Conservation (phyloP, 177 flowering plant species). For the Vitis hybrid region DNA sequence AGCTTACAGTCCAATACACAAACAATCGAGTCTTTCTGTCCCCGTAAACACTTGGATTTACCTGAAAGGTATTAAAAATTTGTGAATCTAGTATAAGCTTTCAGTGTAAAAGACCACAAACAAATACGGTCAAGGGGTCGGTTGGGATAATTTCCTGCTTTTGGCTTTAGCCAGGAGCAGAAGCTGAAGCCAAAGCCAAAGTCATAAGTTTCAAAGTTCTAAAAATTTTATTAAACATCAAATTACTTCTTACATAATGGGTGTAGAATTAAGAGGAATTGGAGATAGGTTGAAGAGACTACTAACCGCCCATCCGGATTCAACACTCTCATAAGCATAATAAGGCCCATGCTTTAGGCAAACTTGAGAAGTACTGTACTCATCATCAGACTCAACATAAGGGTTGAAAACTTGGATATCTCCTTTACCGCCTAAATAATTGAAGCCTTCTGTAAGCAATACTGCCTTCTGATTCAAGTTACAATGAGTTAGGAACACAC, state of each 20-base stretch:
- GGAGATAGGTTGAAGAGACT: too few relatives aligned
- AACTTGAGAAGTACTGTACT: slow-evolving; percentile 44
- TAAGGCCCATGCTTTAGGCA: slow-evolving; percentile 40
- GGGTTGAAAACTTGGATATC: slow-evolving; percentile 56
- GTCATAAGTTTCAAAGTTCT: neutral
- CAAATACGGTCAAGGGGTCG: too few relatives aligned
- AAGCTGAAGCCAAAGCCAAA: too few relatives aligned
- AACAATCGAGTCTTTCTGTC: slow-evolving; percentile 51
- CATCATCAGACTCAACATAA: slow-evolving; percentile 45
- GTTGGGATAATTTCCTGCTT: too few relatives aligned
- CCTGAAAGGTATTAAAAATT: slow-evolving; percentile 29
- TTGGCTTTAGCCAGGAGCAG: too few relatives aligned
- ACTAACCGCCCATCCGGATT: slow-evolving; percentile 65
- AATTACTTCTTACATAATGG: too few relatives aligned
- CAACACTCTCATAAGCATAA: slow-evolving; percentile 33
- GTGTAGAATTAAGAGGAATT: neutral
- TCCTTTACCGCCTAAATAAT: slow-evolving; percentile 46
- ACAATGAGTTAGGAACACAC: neutral
- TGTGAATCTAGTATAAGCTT: neutral
- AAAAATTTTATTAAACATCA: neutral
- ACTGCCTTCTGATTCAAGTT: slow-evolving; percentile 31
- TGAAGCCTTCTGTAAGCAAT: slow-evolving; percentile 41
- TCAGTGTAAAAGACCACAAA: too few relatives aligned
- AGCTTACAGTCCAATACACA: slow-evolving; percentile 62
- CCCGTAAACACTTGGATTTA: slow-evolving; percentile 58